phyloP scores from a whole-genome alignment of 2,329 filamentous ascomycete species.

The Juglanconis juglandina region DNA sequence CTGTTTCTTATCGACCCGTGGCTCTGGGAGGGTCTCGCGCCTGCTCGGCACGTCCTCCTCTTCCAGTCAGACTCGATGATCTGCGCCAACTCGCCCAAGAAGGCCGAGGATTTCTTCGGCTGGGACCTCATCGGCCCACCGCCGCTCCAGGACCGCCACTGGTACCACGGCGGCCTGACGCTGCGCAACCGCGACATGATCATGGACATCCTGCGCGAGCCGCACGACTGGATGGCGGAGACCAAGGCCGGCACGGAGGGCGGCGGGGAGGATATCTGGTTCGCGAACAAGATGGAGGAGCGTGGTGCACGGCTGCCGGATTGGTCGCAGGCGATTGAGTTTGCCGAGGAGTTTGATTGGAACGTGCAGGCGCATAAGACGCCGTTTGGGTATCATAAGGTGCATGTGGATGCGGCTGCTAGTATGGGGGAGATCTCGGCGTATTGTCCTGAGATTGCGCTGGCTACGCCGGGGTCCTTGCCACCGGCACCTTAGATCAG shows the following conservation, averaged over 20 bases:
- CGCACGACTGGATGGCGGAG: slow-evolving; percentile 36
- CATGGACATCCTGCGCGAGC: slow-evolving; percentile 39
- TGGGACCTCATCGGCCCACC: slow-evolving; percentile 36
- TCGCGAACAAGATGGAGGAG: slow-evolving; percentile 21
- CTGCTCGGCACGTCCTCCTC: slow-evolving; percentile 30
- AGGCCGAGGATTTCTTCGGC: slow-evolving; percentile 31
- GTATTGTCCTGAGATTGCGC: slow-evolving; percentile 24
- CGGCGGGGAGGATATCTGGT: slow-evolving; percentile 27
- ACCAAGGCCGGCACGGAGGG: slow-evolving; percentile 25
- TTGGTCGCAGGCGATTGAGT: slow-evolving; percentile 16
- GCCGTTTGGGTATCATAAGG: slow-evolving; percentile 25
- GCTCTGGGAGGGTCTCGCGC: slow-evolving; percentile 30
- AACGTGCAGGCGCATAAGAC: slow-evolving; percentile 19
- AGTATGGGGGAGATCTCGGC: slow-evolving; percentile 19
- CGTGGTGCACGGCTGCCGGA: slow-evolving; percentile 21
- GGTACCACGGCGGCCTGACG: slow-evolving; percentile 35
- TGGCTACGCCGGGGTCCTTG: background rate
- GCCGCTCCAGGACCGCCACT: slow-evolving; percentile 22
- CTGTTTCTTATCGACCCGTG: slow-evolving; percentile 29
- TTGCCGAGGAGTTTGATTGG: slow-evolving; percentile 23
- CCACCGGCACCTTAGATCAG: background rate
- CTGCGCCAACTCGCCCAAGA: slow-evolving; percentile 30
- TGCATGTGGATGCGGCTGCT: slow-evolving; percentile 19
- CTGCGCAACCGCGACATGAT: slow-evolving; percentile 33
- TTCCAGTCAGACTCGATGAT: slow-evolving; percentile 34